A percentile compares a stretch with the other conserved stretches of the same genome.
Evolutionary conservation across 2,329 filamentous ascomycete genomes (phyloP).

Genomic region (Diaporthe ilicicola): DNA sequence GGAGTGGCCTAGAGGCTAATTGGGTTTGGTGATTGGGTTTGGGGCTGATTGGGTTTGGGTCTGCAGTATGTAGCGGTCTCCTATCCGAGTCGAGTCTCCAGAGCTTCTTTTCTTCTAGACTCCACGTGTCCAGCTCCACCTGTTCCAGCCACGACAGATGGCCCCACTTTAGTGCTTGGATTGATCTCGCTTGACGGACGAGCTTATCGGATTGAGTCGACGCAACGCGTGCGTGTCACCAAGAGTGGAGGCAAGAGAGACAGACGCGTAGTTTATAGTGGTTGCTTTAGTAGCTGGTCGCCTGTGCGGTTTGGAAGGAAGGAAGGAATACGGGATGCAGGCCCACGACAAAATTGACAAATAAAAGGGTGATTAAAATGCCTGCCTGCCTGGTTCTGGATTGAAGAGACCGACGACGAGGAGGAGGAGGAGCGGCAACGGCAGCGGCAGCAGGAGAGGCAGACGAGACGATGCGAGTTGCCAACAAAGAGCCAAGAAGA

Average conservation of each 20-base stretch:
- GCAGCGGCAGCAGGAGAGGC: neutral
- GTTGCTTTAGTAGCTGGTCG: neutral
- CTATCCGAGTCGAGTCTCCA: neutral
- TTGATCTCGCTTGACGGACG: constrained; percentile 18
- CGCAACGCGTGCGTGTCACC: too few species aligned
- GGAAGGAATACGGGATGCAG: neutral
- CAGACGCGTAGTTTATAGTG: neutral
- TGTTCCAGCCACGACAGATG: constrained; percentile 11
- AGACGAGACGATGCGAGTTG: neutral
- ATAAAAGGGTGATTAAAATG: neutral
- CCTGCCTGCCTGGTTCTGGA: neutral
- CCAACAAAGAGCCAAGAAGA: neutral
- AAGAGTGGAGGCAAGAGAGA: neutral
- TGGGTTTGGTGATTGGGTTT: too few species aligned
- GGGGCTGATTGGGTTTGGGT: too few species aligned
- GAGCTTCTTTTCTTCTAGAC: constrained; percentile 16
- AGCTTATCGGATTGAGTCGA: neutral
- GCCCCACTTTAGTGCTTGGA: constrained; percentile 1
- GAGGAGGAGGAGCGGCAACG: too few species aligned
- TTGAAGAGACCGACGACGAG: neutral
- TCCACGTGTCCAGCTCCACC: constrained; percentile 10
- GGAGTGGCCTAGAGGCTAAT: too few species aligned
- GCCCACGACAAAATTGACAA: neutral
- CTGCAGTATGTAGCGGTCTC: constrained; percentile 9
- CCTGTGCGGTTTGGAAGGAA: neutral